A percentile compares a stretch with the other conserved stretches of the same genome.
Conservation (phyloP, 208 protist genomes). For the Acanthamoeba lenticulata region DNA sequence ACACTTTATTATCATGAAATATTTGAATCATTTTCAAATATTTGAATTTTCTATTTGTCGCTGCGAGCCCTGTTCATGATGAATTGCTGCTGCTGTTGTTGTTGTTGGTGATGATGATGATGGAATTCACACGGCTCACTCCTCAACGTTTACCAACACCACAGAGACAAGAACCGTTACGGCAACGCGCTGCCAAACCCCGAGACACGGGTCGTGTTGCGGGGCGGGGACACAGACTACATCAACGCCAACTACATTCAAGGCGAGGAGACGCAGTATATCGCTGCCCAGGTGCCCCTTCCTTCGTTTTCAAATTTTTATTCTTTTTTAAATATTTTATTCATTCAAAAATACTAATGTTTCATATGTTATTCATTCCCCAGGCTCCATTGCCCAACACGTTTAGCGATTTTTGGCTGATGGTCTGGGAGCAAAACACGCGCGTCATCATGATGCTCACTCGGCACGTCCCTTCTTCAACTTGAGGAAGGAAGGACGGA, state of each 20-base stretch:
- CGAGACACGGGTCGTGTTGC: conserved; percentile 8
- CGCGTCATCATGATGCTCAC: conserved; percentile 64
- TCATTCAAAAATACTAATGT: too few relatives aligned
- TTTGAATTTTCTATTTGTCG: too few relatives aligned
- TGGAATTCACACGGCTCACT: background rate
- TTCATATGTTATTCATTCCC: too few relatives aligned
- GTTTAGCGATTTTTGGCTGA: conserved; percentile 64
- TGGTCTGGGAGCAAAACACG: conserved; percentile 56
- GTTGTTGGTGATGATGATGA: background rate
- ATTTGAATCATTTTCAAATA: too few relatives aligned
- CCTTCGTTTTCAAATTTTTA: background rate
- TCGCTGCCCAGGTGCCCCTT: conserved; percentile 10
- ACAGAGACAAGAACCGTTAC: conserved; percentile 60
- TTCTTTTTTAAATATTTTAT: background rate
- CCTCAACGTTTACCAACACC: background rate
- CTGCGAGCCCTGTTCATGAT: too few relatives aligned
- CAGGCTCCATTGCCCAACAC: conserved; percentile 57
- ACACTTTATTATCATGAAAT: too few relatives aligned
- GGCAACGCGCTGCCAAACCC: conserved; percentile 57
- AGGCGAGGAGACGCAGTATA: conserved; percentile 14
- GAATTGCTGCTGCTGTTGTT: background rate
- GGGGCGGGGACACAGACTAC: conserved; percentile 50
- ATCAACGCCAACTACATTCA: conserved; percentile 63
- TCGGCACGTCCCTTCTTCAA: too few relatives aligned
- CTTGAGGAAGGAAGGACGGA: too few relatives aligned